Evolutionary conservation across 2,329 filamentous ascomycete genomes (phyloP).

Genomic region (Nemania diffusa): DNA sequence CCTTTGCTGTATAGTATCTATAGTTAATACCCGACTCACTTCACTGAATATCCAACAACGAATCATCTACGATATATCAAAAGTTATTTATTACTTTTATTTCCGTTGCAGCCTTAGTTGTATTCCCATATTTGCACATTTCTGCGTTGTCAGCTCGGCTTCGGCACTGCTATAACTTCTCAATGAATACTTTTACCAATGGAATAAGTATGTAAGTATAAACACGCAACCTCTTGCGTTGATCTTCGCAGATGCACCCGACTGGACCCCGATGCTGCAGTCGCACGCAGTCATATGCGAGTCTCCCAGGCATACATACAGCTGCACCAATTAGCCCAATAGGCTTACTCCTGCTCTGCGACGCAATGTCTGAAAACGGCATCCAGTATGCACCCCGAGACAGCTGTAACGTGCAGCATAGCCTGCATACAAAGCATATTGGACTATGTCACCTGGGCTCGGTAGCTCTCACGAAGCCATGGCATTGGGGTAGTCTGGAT

Average conservation of each 20-base stretch:
- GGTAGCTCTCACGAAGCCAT: neutral
- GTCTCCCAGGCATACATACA: neutral
- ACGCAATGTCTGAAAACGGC: neutral
- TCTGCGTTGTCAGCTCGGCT: too few relatives aligned
- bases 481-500: neutral
- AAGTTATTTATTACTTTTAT: too few relatives aligned
- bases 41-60: neutral
- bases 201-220: too few relatives aligned
- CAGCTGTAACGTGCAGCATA: neutral
- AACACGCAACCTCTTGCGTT: too few relatives aligned
- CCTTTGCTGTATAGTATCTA: neutral
- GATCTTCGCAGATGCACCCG: neutral
- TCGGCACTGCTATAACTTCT: too few relatives aligned
- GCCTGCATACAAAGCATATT: neutral
- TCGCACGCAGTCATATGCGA: neutral
- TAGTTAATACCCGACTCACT: constrained; percentile 15
- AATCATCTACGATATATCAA: neutral
- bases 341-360: neutral
- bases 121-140: too few relatives aligned
- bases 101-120: too few relatives aligned
- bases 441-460: neutral
- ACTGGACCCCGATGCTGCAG: neutral
- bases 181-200: too few relatives aligned
- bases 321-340: constrained; percentile 5
- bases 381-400: neutral